Conservation (phyloP, 1,284 basidiomycete genomes). For the Austroboletus olivaceoglutinosus region DNA sequence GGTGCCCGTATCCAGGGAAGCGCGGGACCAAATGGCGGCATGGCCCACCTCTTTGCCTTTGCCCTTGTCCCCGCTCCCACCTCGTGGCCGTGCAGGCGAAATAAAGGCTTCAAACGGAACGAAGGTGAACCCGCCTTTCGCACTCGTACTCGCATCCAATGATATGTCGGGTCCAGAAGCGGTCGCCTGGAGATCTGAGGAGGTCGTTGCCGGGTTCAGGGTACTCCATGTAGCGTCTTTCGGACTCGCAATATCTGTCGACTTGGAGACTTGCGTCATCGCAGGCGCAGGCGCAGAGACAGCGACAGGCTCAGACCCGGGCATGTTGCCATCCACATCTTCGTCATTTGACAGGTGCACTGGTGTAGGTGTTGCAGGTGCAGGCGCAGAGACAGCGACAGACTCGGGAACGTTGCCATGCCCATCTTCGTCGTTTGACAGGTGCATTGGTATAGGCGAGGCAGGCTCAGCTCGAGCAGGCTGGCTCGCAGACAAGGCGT, state of each 20-base stretch:
- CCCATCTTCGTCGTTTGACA: too few relatives aligned
- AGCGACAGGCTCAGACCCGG: background rate
- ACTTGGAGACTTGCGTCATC: background rate
- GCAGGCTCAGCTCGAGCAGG: background rate
- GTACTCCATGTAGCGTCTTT: background rate
- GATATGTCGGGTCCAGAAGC: background rate
- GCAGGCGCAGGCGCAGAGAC: background rate
- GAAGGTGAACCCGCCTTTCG: background rate
- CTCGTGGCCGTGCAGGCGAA: constrained; percentile 14
- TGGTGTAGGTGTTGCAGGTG: background rate
- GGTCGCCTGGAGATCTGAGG: background rate
- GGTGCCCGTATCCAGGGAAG: background rate
- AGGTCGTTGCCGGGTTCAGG: background rate
- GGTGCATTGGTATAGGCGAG: too few relatives aligned
- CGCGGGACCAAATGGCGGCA: background rate
- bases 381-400: too few relatives aligned
- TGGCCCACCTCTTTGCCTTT: background rate
- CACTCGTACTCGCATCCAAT: background rate
- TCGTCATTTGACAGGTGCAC: background rate
- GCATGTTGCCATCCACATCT: background rate
- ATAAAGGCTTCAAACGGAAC: constrained; percentile 25
- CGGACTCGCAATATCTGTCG: background rate
- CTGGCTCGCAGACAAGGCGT: background rate
- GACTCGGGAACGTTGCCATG: too few relatives aligned
- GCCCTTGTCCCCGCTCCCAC: background rate